Evolutionary conservation across 1,284 basidiomycete species (phyloP).

Genomic region (Cryptococcus maquisensis): DNA sequence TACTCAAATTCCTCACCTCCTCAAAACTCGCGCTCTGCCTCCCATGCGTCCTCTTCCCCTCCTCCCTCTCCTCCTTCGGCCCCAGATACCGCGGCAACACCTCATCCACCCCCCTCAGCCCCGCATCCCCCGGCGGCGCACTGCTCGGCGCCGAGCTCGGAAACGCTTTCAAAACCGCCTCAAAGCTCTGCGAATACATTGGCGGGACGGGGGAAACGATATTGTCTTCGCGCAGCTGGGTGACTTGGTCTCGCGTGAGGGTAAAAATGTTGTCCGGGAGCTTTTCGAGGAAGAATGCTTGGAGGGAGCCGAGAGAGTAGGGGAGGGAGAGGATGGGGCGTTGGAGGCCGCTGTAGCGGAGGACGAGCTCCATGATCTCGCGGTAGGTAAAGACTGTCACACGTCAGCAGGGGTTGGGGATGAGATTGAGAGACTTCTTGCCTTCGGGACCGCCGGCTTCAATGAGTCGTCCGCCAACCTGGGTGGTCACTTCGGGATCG

Average conservation of each 20-base stretch:
- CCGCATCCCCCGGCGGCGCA: conserved; percentile 25
- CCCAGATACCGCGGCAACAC: conserved; percentile 59
- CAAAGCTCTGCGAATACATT: conserved; percentile 50
- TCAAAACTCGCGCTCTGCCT: conserved; percentile 15
- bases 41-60: conserved; percentile 43
- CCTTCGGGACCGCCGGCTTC: conserved; percentile 67
- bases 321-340: conserved; percentile 62
- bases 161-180: conserved; percentile 49
- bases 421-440: conserved; percentile 34
- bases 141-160: conserved; percentile 38
- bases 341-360: conserved; percentile 54
- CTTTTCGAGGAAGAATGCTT: conserved; percentile 60
- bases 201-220: conserved; percentile 50
- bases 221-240: conserved; percentile 61
- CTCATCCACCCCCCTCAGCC: conserved; percentile 55
- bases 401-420: neutral
- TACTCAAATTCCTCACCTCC: conserved; percentile 5
- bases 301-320: conserved; percentile 58
- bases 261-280: conserved; percentile 64
- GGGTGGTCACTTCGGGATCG: conserved; percentile 46
- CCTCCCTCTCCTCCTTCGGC: conserved; percentile 10
- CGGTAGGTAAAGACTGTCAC: conserved; percentile 60
- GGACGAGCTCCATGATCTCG: conserved; percentile 61
- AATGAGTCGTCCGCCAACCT: conserved; percentile 57
- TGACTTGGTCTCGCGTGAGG: conserved; percentile 61